Conservation (phyloP, 257 asterid genomes). For the Jaltomata sinuosa region DNA sequence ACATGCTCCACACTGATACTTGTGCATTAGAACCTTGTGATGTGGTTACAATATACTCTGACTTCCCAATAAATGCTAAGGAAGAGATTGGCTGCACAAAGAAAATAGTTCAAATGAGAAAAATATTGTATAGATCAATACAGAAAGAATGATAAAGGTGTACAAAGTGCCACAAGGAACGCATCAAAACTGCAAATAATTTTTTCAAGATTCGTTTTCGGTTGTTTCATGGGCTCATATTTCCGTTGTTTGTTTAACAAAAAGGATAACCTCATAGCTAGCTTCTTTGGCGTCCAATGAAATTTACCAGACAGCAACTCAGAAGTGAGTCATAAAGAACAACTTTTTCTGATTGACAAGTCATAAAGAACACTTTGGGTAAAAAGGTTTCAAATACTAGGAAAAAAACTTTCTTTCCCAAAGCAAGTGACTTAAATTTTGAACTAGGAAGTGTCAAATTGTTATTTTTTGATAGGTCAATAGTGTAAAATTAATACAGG, state of each 20-base stretch:
- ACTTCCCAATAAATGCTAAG: conserved; percentile 74
- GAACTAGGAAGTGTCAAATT: background rate
- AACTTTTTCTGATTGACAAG: background rate
- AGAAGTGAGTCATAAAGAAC: background rate
- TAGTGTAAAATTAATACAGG: background rate
- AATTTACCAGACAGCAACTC: background rate
- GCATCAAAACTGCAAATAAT: background rate
- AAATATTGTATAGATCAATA: background rate
- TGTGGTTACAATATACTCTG: conserved; percentile 66
- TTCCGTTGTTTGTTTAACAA: background rate
- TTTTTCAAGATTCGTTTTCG: background rate
- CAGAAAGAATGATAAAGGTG: background rate
- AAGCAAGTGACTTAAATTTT: background rate
- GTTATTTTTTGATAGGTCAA: background rate
- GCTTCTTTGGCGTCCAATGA: background rate
- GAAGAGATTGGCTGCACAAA: conserved; percentile 47
- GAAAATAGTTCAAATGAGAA: conserved; percentile 5
- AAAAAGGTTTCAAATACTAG: background rate
- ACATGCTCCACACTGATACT: conserved; percentile 68
- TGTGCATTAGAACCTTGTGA: conserved; percentile 63
- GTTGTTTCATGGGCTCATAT: background rate
- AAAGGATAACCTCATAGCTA: background rate
- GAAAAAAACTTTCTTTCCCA: background rate
- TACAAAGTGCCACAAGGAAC: background rate
- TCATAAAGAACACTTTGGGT: background rate